A percentile compares a stretch with the other conserved stretches of the same genome.
phyloP scores from a whole-genome alignment of 768 basidiomycete genomes.

The Boletus insuetus region DNA sequence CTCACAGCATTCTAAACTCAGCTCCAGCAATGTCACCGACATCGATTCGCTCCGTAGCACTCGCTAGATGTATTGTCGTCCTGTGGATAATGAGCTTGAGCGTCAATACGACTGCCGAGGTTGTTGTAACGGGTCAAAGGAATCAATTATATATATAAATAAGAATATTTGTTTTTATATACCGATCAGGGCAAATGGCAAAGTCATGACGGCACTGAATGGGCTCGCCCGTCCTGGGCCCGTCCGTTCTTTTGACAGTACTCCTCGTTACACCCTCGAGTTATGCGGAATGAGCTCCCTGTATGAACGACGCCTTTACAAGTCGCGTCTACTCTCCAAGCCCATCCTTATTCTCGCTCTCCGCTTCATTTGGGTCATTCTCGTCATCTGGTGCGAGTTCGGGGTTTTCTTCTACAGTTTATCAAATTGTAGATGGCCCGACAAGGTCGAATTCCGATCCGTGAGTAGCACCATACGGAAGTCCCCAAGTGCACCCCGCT shows the following conservation, averaged over 20 bases:
- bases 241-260: not conserved
- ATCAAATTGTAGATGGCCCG: constrained; percentile 61
- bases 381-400: constrained; percentile 65
- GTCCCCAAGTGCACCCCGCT: not conserved
- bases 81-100: no score
- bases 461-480: constrained; percentile 19
- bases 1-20: no score
- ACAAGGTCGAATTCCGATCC: constrained; percentile 23
- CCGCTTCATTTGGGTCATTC: constrained; percentile 50
- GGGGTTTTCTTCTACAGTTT: constrained; percentile 58
- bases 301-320: constrained; percentile 27
- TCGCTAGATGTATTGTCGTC: no score
- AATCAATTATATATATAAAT: no score
- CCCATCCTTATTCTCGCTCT: constrained; percentile 40
- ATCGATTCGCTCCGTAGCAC: no score
- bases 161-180: no score
- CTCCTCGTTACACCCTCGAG: constrained; percentile 1
- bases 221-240: not conserved
- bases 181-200: no score
- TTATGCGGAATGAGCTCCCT: constrained; percentile 30
- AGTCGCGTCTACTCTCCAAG: constrained; percentile 27
- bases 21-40: no score
- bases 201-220: constrained; percentile 8
- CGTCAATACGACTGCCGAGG: no score
- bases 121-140: no score